phyloP scores from a whole-genome alignment of 208 protist species.

The Wallacemonas sp. region DNA sequence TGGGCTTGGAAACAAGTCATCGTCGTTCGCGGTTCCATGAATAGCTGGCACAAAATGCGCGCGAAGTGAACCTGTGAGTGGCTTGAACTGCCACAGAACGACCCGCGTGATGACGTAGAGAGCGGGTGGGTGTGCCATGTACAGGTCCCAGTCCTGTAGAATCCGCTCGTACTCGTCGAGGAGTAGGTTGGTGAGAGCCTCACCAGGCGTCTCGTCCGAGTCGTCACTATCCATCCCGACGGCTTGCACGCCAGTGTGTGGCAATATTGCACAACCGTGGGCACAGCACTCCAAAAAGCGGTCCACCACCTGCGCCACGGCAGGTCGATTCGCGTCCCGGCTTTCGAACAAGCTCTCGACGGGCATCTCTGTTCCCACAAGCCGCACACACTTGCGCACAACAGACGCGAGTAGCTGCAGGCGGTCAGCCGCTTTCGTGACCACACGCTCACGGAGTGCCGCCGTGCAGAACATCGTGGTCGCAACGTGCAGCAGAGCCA shows the following conservation, averaged over 20 bases:
- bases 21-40: not conserved
- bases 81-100: conserved; percentile 81
- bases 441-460: conserved; percentile 27
- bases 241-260: not conserved
- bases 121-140: conserved; percentile 68
- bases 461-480: conserved; percentile 46
- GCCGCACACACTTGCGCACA: conserved; percentile 52
- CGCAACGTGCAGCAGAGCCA: conserved; percentile 67
- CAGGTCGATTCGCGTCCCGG: conserved; percentile 29
- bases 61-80: conserved; percentile 10
- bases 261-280: conserved; percentile 26
- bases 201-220: conserved; percentile 31
- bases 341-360: conserved; percentile 57
- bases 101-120: conserved; percentile 77
- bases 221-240: not conserved
- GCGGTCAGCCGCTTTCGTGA: conserved; percentile 8
- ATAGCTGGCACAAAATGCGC: not conserved
- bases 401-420: conserved; percentile 26
- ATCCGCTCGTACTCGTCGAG: conserved; percentile 59
- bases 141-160: conserved; percentile 81
- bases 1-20: conserved; percentile 8
- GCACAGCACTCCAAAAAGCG: conserved; percentile 65
- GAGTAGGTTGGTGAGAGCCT: conserved; percentile 53
- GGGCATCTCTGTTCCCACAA: conserved; percentile 55
- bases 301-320: conserved; percentile 57